phyloP scores from a whole-genome alignment of 768 basidiomycete genomes.

The Phanerochaete carnosa region DNA sequence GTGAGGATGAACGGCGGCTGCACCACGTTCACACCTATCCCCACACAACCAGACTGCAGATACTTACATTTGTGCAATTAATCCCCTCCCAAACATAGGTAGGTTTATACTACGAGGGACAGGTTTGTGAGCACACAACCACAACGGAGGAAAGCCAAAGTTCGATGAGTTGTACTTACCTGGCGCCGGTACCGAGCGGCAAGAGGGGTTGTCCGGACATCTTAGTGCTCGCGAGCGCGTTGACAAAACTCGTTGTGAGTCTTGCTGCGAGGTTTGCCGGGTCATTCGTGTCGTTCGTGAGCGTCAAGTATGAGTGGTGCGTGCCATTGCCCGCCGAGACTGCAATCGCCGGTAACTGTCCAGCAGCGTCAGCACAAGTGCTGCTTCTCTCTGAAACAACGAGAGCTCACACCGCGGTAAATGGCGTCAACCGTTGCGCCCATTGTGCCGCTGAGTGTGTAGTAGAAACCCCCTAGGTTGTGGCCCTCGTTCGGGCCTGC shows the following conservation, averaged over 20 bases:
- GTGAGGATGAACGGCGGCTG: constrained; percentile 29
- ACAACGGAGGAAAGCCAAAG: neutral
- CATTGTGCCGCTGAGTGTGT: constrained; percentile 28
- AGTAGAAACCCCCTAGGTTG: constrained; percentile 28
- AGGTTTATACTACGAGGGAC: constrained; percentile 20
- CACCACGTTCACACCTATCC: neutral
- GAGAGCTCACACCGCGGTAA: constrained; percentile 23
- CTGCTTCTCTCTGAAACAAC: neutral
- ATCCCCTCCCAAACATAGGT: constrained; percentile 23
- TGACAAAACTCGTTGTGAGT: constrained; percentile 23
- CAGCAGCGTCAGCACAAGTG: neutral
- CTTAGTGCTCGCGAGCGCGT: constrained; percentile 21
- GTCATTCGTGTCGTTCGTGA: constrained; percentile 20
- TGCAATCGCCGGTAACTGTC: constrained; percentile 27
- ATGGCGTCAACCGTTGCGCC: constrained; percentile 27
- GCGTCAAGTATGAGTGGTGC: constrained; percentile 28
- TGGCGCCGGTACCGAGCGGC: constrained; percentile 26
- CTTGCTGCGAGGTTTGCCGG: constrained; percentile 26
- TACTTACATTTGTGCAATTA: constrained; percentile 20
- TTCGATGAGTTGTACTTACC: constrained; percentile 12
- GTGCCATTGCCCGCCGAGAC: constrained; percentile 28
- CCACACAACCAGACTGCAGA: neutral
- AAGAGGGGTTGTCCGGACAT: constrained; percentile 21
- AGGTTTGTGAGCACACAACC: neutral
- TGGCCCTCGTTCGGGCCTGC: constrained; percentile 30